Evolutionary conservation across 306 rosid genomes (phyloP).

Genomic region (Benincasa hispida): DNA sequence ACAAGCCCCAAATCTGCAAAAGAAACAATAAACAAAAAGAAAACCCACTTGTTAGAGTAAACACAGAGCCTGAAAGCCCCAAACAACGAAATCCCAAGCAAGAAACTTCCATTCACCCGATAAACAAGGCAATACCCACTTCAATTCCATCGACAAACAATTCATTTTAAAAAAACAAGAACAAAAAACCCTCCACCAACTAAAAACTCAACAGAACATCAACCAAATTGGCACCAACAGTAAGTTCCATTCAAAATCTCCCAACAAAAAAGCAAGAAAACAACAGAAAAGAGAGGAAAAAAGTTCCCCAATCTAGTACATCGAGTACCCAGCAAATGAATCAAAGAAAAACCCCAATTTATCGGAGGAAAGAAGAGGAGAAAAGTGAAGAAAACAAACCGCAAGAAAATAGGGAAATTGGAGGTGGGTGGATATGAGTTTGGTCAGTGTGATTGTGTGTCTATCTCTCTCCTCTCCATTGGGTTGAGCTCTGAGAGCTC

Average conservation of each 20-base stretch:
- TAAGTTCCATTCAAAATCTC: neutral
- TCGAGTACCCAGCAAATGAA: slow-evolving; percentile 3
- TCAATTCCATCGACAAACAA: neutral
- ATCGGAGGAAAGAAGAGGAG: neutral
- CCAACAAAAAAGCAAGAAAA: neutral
- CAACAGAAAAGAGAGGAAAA: slow-evolving; percentile 1
- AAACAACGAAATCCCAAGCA: neutral
- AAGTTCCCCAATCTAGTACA: neutral
- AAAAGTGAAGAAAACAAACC: neutral
- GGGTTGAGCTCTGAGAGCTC: slow-evolving; percentile 24
- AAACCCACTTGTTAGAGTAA: slow-evolving; percentile 14
- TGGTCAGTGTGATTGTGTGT: slow-evolving; percentile 1
- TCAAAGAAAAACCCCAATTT: neutral
- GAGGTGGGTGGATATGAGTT: neutral
- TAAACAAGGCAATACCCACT: neutral
- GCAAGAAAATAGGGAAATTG: neutral
- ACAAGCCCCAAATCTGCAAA: slow-evolving; percentile 36
- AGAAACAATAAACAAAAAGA: slow-evolving; percentile 8
- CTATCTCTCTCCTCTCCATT: slow-evolving; percentile 2
- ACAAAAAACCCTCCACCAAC: neutral
- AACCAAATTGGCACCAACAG: neutral
- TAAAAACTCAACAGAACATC: neutral
- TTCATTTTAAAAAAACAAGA: neutral
- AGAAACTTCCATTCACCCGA: neutral
- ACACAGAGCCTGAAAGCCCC: neutral